Evolutionary conservation across 73 alveolate genomes (phyloP).

Genomic region (Breviolum minutum): DNA sequence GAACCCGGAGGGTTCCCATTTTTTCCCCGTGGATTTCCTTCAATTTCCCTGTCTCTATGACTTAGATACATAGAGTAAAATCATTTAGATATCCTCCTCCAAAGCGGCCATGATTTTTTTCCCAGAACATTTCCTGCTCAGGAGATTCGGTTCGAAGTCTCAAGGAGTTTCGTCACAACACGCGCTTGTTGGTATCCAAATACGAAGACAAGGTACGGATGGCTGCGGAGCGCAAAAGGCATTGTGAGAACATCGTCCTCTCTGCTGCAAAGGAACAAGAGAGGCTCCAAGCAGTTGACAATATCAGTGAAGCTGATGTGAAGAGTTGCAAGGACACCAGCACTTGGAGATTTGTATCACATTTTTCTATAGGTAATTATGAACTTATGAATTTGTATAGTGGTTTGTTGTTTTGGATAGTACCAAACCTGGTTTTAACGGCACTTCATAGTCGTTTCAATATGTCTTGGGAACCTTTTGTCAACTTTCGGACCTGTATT

Average conservation of each 20-base stretch:
- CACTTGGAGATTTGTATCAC: too few relatives aligned
- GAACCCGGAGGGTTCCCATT: neutral
- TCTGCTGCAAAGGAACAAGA: constrained; percentile 68
- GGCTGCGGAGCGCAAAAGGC: constrained; percentile 61
- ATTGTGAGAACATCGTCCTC: constrained; percentile 59
- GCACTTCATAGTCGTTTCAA: too few relatives aligned
- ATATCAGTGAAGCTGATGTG: constrained; percentile 53
- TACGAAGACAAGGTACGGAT: constrained; percentile 71
- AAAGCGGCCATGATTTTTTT: too few relatives aligned
- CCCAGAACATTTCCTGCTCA: neutral
- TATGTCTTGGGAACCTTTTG: neutral
- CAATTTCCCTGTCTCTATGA: too few relatives aligned
- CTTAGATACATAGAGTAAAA: too few relatives aligned
- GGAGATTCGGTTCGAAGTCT: constrained; percentile 23
- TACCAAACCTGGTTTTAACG: too few relatives aligned
- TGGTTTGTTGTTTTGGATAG: too few relatives aligned
- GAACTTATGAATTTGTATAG: too few relatives aligned
- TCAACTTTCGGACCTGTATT: too few relatives aligned
- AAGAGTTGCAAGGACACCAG: constrained; percentile 13
- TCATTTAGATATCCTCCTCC: too few relatives aligned
- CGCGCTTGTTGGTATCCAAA: constrained; percentile 52
- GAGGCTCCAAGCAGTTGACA: constrained; percentile 32
- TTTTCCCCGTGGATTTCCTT: too few relatives aligned
- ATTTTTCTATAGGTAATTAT: too few relatives aligned
- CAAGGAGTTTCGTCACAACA: constrained; percentile 84